These are phyloP conservation scores for Gossypium ekmanianum DNA, from an alignment of 345 rosid species.

Conservation along the genomic window DNA sequence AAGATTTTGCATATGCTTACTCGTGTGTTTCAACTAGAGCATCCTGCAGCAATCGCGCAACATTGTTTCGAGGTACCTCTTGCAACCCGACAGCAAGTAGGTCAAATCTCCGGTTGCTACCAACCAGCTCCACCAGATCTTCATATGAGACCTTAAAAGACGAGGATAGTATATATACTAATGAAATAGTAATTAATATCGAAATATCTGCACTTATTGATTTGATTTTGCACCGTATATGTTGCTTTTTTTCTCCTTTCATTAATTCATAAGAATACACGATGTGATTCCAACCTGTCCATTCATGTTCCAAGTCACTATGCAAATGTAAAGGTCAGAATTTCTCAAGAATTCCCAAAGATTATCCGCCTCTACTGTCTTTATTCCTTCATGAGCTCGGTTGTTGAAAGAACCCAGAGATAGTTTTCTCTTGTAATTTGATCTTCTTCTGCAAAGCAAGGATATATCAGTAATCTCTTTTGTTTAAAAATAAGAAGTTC, in stretches of 20 bases:
- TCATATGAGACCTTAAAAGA: slow-evolving; percentile 26
- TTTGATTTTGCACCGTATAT: neutral
- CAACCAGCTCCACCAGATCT: slow-evolving; percentile 44
- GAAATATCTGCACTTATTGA: neutral
- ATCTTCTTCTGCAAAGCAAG: slow-evolving; percentile 22
- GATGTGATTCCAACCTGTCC: slow-evolving; percentile 45
- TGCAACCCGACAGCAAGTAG: slow-evolving; percentile 48
- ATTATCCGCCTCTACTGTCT: slow-evolving; percentile 36
- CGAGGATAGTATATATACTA: neutral
- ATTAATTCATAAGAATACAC: neutral
- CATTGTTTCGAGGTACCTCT: slow-evolving; percentile 41
- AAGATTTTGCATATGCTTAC: slow-evolving; percentile 22
- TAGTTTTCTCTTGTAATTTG: slow-evolving; percentile 17
- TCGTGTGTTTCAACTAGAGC: slow-evolving; percentile 37
- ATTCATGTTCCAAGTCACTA: slow-evolving; percentile 79
- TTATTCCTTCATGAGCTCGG: slow-evolving; percentile 44
- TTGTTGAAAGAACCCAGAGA: slow-evolving; percentile 13
- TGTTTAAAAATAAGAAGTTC: neutral
- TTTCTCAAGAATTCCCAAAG: slow-evolving; percentile 42
- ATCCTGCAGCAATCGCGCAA: slow-evolving; percentile 30
- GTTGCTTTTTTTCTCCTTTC: neutral
- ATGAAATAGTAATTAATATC: neutral
- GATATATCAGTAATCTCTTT: neutral
- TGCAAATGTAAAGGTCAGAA: slow-evolving; percentile 57
- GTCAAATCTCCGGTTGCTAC: slow-evolving; percentile 38